Conservation (phyloP, 306 rosid species). For the Malus sieversii region DNA sequence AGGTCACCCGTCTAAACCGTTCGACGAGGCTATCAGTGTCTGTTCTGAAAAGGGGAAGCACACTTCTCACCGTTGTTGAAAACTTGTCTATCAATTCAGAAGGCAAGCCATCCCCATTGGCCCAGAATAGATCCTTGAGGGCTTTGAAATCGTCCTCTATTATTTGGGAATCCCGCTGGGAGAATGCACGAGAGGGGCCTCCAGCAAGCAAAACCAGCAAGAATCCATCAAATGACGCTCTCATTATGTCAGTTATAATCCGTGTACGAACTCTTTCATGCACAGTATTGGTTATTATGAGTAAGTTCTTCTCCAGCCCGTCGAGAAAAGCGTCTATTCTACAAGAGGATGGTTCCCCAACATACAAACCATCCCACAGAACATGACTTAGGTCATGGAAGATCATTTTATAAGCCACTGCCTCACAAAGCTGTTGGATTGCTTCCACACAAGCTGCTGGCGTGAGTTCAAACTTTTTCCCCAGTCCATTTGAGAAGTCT, state of each 20-base stretch:
- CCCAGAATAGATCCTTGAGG: slow-evolving; percentile 82
- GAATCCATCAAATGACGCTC: slow-evolving; percentile 94
- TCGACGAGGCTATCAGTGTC: slow-evolving; percentile 78
- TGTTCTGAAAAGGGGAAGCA: slow-evolving; percentile 77
- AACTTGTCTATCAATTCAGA: slow-evolving; percentile 77
- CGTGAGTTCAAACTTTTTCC: slow-evolving; percentile 70
- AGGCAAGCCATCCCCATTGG: slow-evolving; percentile 92
- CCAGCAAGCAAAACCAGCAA: slow-evolving; percentile 95
- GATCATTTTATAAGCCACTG: slow-evolving; percentile 70
- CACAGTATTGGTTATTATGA: slow-evolving; percentile 56
- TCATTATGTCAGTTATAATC: slow-evolving; percentile 78
- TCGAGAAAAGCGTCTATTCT: slow-evolving; percentile 73
- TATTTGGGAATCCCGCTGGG: slow-evolving; percentile 70
- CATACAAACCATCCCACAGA: slow-evolving; percentile 78
- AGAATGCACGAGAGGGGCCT: slow-evolving; percentile 83
- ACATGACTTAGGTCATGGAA: slow-evolving; percentile 75
- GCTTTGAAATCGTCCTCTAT: slow-evolving; percentile 81
- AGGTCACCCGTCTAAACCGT: slow-evolving; percentile 58
- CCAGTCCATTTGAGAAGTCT: slow-evolving; percentile 78
- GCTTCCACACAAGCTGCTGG: slow-evolving; percentile 89
- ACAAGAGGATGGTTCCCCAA: slow-evolving; percentile 72
- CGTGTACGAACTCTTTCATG: slow-evolving; percentile 84
- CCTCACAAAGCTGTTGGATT: slow-evolving; percentile 87
- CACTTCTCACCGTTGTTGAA: slow-evolving; percentile 52
- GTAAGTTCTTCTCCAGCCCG: slow-evolving; percentile 68